These are phyloP conservation scores for Quercus bicolor DNA, from an alignment of 306 rosid genomes.

Conservation along the genomic window DNA sequence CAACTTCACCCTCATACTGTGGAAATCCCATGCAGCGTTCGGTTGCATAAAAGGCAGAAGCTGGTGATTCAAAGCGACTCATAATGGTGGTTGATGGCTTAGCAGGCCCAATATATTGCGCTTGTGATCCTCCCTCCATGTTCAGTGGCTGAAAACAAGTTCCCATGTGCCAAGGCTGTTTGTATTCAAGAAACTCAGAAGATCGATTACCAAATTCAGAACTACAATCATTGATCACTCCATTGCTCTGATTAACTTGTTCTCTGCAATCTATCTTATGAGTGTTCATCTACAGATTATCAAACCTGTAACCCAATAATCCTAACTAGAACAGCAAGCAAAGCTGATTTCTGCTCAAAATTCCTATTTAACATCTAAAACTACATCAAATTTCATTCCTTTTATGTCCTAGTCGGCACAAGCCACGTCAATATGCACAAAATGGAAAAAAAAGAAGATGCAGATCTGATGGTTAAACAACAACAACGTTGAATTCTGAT, in stretches of 20 bases:
- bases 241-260: conserved; percentile 39
- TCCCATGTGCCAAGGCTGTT: conserved; percentile 48
- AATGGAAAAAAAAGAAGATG: conserved; percentile 9
- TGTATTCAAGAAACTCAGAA: conserved; percentile 32
- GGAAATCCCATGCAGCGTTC: conserved; percentile 73
- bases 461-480: conserved; percentile 29
- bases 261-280: conserved; percentile 43
- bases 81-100: conserved; percentile 44
- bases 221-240: conserved; percentile 28
- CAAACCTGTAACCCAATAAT: neutral
- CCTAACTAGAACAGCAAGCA: neutral
- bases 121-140: conserved; percentile 36
- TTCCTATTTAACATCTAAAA: conserved; percentile 6
- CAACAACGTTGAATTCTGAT: conserved; percentile 21
- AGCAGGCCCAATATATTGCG: conserved; percentile 23
- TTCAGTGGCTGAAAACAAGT: conserved; percentile 34
- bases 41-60: conserved; percentile 64
- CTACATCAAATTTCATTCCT: conserved; percentile 10
- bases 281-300: conserved; percentile 46
- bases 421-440: neutral
- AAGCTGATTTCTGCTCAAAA: conserved; percentile 12
- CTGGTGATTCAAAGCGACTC: conserved; percentile 60
- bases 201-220: conserved; percentile 32
- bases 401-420: neutral
- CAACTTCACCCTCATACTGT: conserved; percentile 42